phyloP scores from a whole-genome alignment of 2,329 filamentous ascomycete genomes.

The Waltergamsia citrina region DNA sequence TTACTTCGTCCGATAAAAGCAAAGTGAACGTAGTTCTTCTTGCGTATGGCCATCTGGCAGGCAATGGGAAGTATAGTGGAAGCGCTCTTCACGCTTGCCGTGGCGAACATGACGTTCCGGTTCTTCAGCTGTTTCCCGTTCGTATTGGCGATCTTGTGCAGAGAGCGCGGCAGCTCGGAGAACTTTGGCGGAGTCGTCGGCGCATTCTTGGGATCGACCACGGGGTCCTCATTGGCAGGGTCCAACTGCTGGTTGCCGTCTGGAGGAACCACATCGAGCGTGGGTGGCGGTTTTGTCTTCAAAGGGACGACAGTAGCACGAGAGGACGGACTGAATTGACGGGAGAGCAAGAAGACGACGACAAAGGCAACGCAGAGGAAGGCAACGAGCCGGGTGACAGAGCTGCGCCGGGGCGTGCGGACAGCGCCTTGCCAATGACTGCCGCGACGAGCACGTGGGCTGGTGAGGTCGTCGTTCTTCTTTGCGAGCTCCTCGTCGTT shows the following conservation, averaged over 20 bases:
- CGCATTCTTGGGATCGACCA: conserved; percentile 22
- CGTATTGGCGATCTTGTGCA: conserved; percentile 49
- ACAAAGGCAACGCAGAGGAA: conserved; percentile 35
- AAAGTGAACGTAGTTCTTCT: conserved; percentile 71
- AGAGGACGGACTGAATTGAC: background rate
- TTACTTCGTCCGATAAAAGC: conserved; percentile 66
- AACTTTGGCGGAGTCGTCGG: conserved; percentile 65
- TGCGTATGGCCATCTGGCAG: conserved; percentile 70
- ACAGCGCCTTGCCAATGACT: conserved; percentile 28
- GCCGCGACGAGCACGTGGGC: conserved; percentile 10
- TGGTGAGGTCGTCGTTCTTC: conserved; percentile 43
- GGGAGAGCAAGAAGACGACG: conserved; percentile 1
- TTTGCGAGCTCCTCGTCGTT: conserved; percentile 48
- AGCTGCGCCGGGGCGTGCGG: conserved; percentile 38
- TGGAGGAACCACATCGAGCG: too few species aligned
- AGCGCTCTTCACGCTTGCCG: conserved; percentile 64
- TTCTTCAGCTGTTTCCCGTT: conserved; percentile 42
- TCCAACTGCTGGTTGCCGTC: too few species aligned
- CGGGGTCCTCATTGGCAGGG: conserved; percentile 3
- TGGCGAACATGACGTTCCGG: conserved; percentile 70
- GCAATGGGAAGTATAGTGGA: conserved; percentile 69
- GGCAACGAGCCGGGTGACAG: conserved; percentile 40
- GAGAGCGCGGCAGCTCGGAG: conserved; percentile 49
- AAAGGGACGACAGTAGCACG: too few species aligned
- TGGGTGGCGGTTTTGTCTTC: background rate